Conservation (phyloP, 202 grass and related monocot genomes). For the Panicum hallii region DNA sequence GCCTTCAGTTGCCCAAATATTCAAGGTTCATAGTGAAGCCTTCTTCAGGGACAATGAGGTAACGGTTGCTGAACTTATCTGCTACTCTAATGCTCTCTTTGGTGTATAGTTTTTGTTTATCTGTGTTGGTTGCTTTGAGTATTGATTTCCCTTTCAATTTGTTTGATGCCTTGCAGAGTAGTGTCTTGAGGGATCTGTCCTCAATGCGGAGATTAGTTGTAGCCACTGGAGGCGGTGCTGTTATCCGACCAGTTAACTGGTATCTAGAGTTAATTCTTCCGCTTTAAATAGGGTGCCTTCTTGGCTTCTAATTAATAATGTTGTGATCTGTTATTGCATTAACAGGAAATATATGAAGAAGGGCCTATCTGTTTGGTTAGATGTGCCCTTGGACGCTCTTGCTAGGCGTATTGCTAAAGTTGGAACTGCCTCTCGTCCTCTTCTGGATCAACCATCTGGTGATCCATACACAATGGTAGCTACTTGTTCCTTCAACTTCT, state of each 20-base stretch:
- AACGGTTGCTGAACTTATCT: constrained; percentile 31
- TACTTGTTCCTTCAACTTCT: constrained; percentile 32
- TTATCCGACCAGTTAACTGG: constrained; percentile 96
- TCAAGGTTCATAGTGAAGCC: constrained; percentile 90
- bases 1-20: constrained; percentile 95
- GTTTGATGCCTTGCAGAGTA: constrained; percentile 66
- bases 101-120: neutral
- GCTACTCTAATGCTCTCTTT: constrained; percentile 7
- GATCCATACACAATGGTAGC: constrained; percentile 93
- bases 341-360: constrained; percentile 95
- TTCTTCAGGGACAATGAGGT: constrained; percentile 99
- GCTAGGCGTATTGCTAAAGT: constrained; percentile 90
- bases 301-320: constrained; percentile 20
- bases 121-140: constrained; percentile 20
- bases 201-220: constrained; percentile 93
- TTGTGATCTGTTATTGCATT: constrained; percentile 42
- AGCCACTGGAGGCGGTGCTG: constrained; percentile 92
- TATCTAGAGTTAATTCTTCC: constrained; percentile 45
- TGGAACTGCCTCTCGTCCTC: constrained; percentile 91
- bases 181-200: constrained; percentile 86
- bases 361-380: constrained; percentile 90
- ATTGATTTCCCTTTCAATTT: constrained; percentile 22
- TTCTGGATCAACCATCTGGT: constrained; percentile 87
- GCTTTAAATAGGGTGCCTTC: neutral
- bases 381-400: constrained; percentile 94